Percentiles rank a stretch among this genome's conserved stretches.
These are phyloP conservation scores for Paracorniculantispora psalliotae DNA, from an alignment of 2,329 filamentous ascomycete species.

Conservation along the genomic window DNA sequence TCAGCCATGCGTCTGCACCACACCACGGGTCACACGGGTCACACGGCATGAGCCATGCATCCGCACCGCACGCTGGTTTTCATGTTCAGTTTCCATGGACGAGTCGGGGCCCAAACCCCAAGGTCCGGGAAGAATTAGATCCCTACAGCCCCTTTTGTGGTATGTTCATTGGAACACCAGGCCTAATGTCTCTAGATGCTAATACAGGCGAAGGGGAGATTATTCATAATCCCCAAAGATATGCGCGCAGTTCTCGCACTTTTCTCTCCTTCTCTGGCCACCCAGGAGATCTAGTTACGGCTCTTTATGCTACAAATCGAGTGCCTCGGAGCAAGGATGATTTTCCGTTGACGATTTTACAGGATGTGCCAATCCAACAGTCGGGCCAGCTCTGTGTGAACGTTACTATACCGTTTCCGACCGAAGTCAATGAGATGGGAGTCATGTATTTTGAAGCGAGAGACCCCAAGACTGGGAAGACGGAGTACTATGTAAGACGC, in stretches of 20 bases:
- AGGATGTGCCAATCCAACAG: background rate
- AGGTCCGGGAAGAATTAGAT: background rate
- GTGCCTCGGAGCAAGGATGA: background rate
- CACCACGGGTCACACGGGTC: too few relatives aligned
- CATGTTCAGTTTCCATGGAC: conserved; percentile 7
- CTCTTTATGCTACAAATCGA: background rate
- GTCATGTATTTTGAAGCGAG: conserved; percentile 6
- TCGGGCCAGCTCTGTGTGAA: conserved; percentile 7
- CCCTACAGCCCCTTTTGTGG: background rate
- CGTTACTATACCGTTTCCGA: background rate
- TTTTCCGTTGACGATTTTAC: background rate
- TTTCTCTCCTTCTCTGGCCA: conserved; percentile 7
- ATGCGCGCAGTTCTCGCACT: background rate
- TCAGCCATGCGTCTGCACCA: too few relatives aligned
- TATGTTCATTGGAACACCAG: background rate
- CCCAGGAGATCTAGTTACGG: conserved; percentile 1
- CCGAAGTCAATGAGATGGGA: background rate
- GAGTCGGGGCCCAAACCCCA: background rate
- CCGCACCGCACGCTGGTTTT: conserved; percentile 1
- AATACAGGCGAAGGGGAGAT: background rate
- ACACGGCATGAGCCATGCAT: too few relatives aligned
- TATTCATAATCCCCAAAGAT: background rate
- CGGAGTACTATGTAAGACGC: background rate
- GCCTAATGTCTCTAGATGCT: background rate
- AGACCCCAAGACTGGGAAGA: background rate